Conservation (phyloP, 352 stramenopile species). For the Globisporangium viniferum region DNA sequence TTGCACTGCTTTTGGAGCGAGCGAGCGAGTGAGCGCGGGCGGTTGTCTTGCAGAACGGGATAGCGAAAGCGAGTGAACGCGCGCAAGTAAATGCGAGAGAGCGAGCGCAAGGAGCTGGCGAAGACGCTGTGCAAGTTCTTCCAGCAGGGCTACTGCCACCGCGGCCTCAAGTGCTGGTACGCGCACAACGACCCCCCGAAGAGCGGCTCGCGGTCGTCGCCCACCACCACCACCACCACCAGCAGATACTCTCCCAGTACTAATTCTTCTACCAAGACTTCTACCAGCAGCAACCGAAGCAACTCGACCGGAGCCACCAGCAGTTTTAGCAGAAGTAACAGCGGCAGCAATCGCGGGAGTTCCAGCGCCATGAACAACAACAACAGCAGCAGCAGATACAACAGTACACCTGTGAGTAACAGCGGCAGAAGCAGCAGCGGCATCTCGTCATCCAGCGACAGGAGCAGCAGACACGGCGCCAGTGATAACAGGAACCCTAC, state of each 20-base stretch:
- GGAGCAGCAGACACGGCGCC: neutral
- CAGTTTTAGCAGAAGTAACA: neutral
- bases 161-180: constrained; percentile 13
- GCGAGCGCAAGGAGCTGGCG: neutral
- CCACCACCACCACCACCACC: neutral
- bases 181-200: constrained; percentile 5
- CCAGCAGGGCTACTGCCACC: neutral
- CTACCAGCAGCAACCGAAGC: neutral
- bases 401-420: neutral
- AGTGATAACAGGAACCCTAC: neutral
- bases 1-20: too few species aligned
- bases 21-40: neutral
- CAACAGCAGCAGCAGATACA: neutral
- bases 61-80: neutral
- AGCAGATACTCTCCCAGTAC: neutral
- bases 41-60: neutral
- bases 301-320: neutral
- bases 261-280: too few species aligned
- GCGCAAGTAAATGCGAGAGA: neutral
- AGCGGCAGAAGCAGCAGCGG: constrained; percentile 1
- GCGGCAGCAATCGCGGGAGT: neutral
- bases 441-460: neutral
- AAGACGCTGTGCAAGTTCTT: constrained; percentile 10
- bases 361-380: neutral
- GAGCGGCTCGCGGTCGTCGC: neutral